phyloP scores from a whole-genome alignment of 2,329 filamentous ascomycete genomes.

The Cephalotrichum gorgonifer region DNA sequence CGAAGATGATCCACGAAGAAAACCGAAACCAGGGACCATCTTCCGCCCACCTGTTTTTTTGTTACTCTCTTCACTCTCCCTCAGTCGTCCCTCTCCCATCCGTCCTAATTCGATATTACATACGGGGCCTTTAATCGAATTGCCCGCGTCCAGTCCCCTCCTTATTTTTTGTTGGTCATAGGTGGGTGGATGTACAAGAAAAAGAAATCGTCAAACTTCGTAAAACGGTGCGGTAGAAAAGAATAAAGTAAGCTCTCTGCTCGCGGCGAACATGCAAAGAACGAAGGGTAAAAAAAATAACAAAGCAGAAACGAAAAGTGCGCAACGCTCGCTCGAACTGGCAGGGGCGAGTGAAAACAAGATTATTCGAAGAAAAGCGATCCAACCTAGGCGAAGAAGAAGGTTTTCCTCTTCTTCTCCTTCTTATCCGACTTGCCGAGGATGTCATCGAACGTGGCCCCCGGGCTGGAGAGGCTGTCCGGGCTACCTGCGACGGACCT shows the following conservation, averaged over 20 bases:
- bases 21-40: neutral
- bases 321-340: neutral
- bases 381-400: conserved; percentile 14
- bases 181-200: neutral
- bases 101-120: too few relatives aligned
- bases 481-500: conserved; percentile 9
- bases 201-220: neutral
- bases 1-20: neutral
- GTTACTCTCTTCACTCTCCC: neutral
- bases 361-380: neutral
- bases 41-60: neutral
- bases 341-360: neutral
- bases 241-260: neutral
- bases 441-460: conserved; percentile 39
- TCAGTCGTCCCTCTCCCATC: neutral
- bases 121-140: too few relatives aligned
- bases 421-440: conserved; percentile 22
- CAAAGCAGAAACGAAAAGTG: neutral
- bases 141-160: neutral
- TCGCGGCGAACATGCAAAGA: too few relatives aligned
- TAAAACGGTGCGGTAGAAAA: neutral
- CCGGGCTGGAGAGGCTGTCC: conserved; percentile 15
- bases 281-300: neutral
- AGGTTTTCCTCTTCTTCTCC: conserved; percentile 32
- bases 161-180: neutral